Evolutionary conservation across 116 monocot genomes (phyloP), one percentile per base, ranked within the genome.

Genomic region (Phalaenopsis hybrid): DNA sequence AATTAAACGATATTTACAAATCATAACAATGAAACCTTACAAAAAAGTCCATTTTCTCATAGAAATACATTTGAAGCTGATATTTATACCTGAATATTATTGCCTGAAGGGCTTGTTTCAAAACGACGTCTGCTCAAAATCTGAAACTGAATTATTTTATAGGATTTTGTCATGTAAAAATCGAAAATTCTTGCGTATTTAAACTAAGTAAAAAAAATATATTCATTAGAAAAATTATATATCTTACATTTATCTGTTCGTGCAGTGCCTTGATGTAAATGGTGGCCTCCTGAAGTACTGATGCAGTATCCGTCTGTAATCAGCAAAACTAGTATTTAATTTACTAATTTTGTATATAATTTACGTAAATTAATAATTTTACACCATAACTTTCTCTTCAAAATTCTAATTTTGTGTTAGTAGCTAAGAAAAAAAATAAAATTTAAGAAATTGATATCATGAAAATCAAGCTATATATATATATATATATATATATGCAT

Each of bases 261-360:
- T 91, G 91, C 37, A 91, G 85, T 41, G 45, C 61, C 59, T 81
- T 88, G 23, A 91, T 91, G 81, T 59, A 81, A 25, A 81, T 65
- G 11, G 83, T 63, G 20, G 91, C 88, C 73, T 91, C 91, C 34
- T 83, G 81, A 59, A 91, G 91, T 50, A 91, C 91, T 9, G 91
- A 91, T 79, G 91, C 91, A 3, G 91, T 88, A 49, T 91, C 88
- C 4, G 91, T 91, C 91, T 91, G 83, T 79, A 86, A 37, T 33
- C 8, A 28, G 37, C 37, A 37, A 37, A 37, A 2, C 1, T 37
- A 37, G 3, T 28, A 28, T 28, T 28, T 28, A 28, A 28, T 37
- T 37, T 37, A 37, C 1, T 3, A 37, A 37, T 37, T 37, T 37
- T 37, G 37, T 2, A 3, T 37, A 2, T 37, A 37, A 37, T 37